A percentile compares a stretch with the other conserved stretches of the same genome.
phyloP scores from a whole-genome alignment of 2,329 filamentous ascomycete genomes.

The Phaeophleospora eucalypticola region DNA sequence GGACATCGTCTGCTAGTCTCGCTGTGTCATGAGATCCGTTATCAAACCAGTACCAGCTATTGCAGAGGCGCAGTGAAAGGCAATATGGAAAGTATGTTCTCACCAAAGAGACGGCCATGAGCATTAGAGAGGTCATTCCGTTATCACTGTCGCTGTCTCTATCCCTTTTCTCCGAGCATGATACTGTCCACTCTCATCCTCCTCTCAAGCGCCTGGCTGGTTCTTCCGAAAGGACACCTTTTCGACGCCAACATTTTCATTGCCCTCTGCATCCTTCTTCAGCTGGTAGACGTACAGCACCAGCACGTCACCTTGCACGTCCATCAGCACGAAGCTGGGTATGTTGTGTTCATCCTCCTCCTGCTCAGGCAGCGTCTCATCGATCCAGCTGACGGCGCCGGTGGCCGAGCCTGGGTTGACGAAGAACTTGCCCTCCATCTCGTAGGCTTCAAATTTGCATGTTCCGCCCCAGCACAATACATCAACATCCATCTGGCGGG shows the following conservation, averaged over 20 bases:
- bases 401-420: slow-evolving; percentile 66
- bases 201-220: slow-evolving; percentile 12
- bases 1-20: too few relatives aligned
- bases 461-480: slow-evolving; percentile 66
- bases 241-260: slow-evolving; percentile 52
- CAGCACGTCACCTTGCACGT: slow-evolving; percentile 94
- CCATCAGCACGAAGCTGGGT: slow-evolving; percentile 95
- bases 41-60: too few relatives aligned
- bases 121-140: not conserved
- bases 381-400: slow-evolving; percentile 58
- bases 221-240: slow-evolving; percentile 55
- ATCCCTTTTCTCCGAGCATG: slow-evolving; percentile 7
- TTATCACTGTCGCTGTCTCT: not conserved
- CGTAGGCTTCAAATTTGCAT: slow-evolving; percentile 66
- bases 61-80: too few relatives aligned
- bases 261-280: slow-evolving; percentile 49
- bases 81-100: too few relatives aligned
- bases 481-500: slow-evolving; percentile 68
- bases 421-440: slow-evolving; percentile 69
- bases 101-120: too few relatives aligned
- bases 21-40: too few relatives aligned
- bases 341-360: slow-evolving; percentile 62
- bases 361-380: slow-evolving; percentile 31
- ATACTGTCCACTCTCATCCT: slow-evolving; percentile 12
- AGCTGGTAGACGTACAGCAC: slow-evolving; percentile 85